Conservation (phyloP, 495 filamentous ascomycete genomes). For the Achaetomiella virescens region DNA sequence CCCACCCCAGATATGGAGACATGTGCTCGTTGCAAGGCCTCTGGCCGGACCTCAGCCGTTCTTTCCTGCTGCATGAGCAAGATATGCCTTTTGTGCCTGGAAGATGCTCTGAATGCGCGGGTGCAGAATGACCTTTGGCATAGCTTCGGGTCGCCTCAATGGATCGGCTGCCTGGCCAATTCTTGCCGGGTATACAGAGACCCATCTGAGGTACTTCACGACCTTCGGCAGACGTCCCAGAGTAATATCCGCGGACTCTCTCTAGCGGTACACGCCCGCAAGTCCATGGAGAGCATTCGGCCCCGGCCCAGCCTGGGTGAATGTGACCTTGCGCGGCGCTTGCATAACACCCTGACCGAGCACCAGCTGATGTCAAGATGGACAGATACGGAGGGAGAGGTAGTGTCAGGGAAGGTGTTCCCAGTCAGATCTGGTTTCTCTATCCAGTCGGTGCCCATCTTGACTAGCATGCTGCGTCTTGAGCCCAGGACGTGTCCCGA, state of each 20-base stretch:
- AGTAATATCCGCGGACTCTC: neutral
- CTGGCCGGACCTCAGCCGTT: too few relatives aligned
- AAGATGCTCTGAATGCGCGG: neutral
- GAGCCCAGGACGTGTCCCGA: neutral
- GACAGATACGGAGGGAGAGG: neutral
- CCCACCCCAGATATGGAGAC: neutral
- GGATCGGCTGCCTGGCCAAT: constrained; percentile 1
- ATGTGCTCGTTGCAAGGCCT: neutral
- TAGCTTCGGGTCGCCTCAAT: neutral
- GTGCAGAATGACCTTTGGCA: neutral
- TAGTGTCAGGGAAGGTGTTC: neutral
- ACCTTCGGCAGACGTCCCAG: neutral
- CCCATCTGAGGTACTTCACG: neutral
- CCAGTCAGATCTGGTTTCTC: constrained; percentile 8
- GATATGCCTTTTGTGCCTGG: neutral
- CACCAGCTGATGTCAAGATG: neutral
- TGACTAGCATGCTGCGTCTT: neutral
- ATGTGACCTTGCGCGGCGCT: neutral
- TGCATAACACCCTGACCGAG: neutral
- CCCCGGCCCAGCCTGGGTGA: neutral
- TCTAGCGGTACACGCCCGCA: neutral
- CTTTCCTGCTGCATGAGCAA: neutral
- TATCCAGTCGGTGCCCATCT: constrained; percentile 7
- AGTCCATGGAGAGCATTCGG: neutral
- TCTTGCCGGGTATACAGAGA: neutral